Conservation (phyloP, 495 filamentous ascomycete species). For the Penicillium coffeae region DNA sequence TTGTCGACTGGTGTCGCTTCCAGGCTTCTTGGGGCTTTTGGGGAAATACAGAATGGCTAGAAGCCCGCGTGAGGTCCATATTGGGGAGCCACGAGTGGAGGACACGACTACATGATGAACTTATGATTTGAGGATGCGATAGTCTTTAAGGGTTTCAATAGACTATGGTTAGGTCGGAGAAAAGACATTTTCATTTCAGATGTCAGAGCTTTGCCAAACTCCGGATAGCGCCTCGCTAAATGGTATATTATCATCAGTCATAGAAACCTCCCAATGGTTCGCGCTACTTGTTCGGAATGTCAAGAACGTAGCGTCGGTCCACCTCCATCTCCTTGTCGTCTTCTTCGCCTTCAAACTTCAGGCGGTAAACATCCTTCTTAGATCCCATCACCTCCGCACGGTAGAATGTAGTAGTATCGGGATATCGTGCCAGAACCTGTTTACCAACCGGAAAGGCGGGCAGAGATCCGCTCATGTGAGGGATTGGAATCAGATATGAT, state of each 20-base stretch:
- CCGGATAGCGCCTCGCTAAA: slow-evolving; percentile 30
- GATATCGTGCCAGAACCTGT: slow-evolving; percentile 77
- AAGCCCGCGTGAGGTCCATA: slow-evolving; percentile 35
- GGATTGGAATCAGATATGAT: slow-evolving; percentile 79
- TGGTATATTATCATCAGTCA: slow-evolving; percentile 28
- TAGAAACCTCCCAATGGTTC: slow-evolving; percentile 6
- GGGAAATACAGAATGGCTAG: slow-evolving; percentile 42
- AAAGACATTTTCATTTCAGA: background rate
- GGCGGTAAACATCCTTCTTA: slow-evolving; percentile 58
- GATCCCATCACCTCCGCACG: slow-evolving; percentile 83
- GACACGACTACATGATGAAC: slow-evolving; percentile 20
- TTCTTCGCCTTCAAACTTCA: slow-evolving; percentile 86
- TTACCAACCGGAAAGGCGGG: slow-evolving; percentile 73
- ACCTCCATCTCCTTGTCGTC: slow-evolving; percentile 79
- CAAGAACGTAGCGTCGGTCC: slow-evolving; percentile 73
- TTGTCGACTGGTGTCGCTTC: slow-evolving; percentile 42
- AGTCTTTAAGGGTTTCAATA: no score
- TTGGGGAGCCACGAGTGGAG: slow-evolving; percentile 27
- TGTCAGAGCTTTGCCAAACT: slow-evolving; percentile 11
- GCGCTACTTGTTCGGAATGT: slow-evolving; percentile 54
- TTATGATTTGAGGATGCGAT: background rate
- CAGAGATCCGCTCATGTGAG: slow-evolving; percentile 52
- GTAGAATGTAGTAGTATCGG: slow-evolving; percentile 95
- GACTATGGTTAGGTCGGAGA: no score
- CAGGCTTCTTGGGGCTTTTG: slow-evolving; percentile 44